Evolutionary conservation across 2,329 filamentous ascomycete species (phyloP).

Genomic region (Graphium sp.): DNA sequence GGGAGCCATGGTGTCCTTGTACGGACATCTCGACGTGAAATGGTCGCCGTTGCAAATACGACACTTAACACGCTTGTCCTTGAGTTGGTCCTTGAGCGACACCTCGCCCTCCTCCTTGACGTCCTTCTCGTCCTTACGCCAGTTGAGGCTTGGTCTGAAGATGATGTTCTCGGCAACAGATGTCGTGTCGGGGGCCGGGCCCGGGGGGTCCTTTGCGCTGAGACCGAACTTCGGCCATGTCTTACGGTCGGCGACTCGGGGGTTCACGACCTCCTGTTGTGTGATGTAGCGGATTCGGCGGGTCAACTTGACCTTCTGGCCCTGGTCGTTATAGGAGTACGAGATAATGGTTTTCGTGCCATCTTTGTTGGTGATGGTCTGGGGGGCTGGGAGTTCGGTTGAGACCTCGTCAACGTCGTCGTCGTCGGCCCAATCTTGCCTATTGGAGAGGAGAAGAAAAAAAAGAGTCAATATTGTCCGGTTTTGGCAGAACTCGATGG

Average conservation of each 20-base stretch:
- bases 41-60: slow-evolving; percentile 98
- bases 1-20: slow-evolving; percentile 98
- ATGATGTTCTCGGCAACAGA: slow-evolving; percentile 95
- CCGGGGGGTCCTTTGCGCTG: slow-evolving; percentile 68
- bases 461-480: background rate
- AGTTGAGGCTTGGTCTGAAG: slow-evolving; percentile 85
- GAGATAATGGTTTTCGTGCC: slow-evolving; percentile 92
- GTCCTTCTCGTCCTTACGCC: slow-evolving; percentile 77
- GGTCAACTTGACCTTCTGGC: slow-evolving; percentile 93
- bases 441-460: slow-evolving; percentile 8
- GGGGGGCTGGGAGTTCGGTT: slow-evolving; percentile 60
- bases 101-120: slow-evolving; percentile 63
- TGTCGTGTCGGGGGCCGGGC: slow-evolving; percentile 79
- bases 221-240: slow-evolving; percentile 85
- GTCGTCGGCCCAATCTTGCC: slow-evolving; percentile 87
- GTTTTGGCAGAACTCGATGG: background rate
- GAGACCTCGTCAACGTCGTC: slow-evolving; percentile 67
- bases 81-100: slow-evolving; percentile 66
- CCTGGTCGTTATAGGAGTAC: slow-evolving; percentile 79
- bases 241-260: slow-evolving; percentile 87
- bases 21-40: slow-evolving; percentile 97
- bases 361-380: slow-evolving; percentile 93
- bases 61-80: slow-evolving; percentile 99
- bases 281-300: slow-evolving; percentile 87
- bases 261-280: slow-evolving; percentile 88